Base-by-base conservation (phyloP, 371 early-diverging fungal species). In the Circinella umbellata region DNA sequence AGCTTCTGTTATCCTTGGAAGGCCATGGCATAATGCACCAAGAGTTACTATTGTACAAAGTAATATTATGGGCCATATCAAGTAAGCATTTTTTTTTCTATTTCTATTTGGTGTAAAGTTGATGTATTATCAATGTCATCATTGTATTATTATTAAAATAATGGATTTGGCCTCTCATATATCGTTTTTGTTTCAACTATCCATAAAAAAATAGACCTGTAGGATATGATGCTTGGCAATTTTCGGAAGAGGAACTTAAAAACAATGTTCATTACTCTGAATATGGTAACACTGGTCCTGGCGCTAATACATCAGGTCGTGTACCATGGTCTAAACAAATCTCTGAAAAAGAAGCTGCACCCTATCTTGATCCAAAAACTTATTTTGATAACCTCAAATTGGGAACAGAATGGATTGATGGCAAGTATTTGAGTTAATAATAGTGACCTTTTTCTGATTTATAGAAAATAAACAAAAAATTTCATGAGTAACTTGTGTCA, bases 1-100 rank as follows among this genome's bases (percentile, higher is more conserved):
- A 39, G 15, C 63, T 9, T 47, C 35, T 55, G 51, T 51, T 8
- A 69, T 69, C 18, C 57, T 69, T 57, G 62, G 63, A 39, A 63
- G 69, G 3, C 69, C 69, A 13, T 69, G 69, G 69, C 69, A 69
- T 54, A 69, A 69, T 39, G 53, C 27, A 11, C 69, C 69, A 17
- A 47, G 63, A 38, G 62, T 55, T 11, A 46, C 55, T 5, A 55
- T 69, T 46, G 42, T 69, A 13, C 49, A 69, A 35, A 69, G 69
- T 47, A 55, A 49, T 51, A 69, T 69, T 13, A 37, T 38, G 13
- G 36, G 57, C 35, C 69, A 69, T 54, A 63, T 69, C 47, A 49
- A 54, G 69, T 69, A 46, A 54, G 69, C 62, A 18, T 18, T 38
- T 17, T 34, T 36, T 60, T 60, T 42, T 39, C 39, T 42, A 42